Evolutionary conservation across 164 flowering plant species (phyloP), one percentile per base, ranked within the genome.

Genomic region (Magnolia changhungtana): DNA sequence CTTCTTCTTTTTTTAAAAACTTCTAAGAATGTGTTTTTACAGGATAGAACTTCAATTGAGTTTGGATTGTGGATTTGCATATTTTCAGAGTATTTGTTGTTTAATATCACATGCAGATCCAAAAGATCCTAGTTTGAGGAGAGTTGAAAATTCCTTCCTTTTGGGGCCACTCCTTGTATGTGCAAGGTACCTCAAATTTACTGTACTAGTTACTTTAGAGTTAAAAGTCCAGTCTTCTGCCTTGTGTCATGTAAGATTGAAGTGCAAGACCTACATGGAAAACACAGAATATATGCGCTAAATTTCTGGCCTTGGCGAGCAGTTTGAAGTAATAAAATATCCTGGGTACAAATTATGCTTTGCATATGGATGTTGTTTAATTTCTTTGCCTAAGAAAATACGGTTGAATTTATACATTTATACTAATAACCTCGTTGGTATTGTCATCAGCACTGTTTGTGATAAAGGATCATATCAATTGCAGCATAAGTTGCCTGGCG

Each of bases 91-190:
- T 49, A 68, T n/a, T 61, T 50, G 31, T 65, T n/a, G 3, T 20
- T 71, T 61, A 18, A 69, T 75, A 71, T 13, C 63, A 72, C 24
- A 8, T 86, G 84, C 91, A 95, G 99, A 95, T 88, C 84, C 97
- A 55, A 87, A 88, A 83, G 93, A 95, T 86, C 85, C 91, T 66
- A 82, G 75, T 72, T 84, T 95, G 79, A 89, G 98, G 81, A 86
- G 74, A 52, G 66, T 82, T 75, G 97, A 95, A 71, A 89, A 87
- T 86, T 88, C 97, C 37, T 95, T 95, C 83, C 86, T 95, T 52
- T 78, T 95, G 83, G 99, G 99, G 29, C 86, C 98, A 73, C 80
- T 95, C 85, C 85, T 95, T 24, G 75, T 93, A 74, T 84, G 80
- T 85, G 84, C 97, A 81, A 93, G 99, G 99, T 95, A 80, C 63